Base-by-base conservation (phyloP, 1,284 basidiomycete species). In the Ceratobasidium sp. region DNA sequence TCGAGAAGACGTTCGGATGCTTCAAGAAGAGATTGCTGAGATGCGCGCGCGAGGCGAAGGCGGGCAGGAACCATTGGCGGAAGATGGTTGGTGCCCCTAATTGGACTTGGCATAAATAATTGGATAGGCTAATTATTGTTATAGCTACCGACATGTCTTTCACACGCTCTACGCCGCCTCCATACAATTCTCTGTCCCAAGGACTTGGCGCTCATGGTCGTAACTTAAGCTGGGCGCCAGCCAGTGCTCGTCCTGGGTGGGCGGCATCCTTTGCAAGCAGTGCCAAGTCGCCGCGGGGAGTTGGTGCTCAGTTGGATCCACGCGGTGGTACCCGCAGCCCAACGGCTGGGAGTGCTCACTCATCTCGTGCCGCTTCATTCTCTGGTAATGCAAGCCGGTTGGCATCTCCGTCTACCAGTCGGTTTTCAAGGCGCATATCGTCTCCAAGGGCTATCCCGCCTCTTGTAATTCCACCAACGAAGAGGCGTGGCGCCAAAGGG, bases 21-120 rank as follows among this genome's bases (percentile, higher is more conserved):
- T 92, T 54, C 86, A 87, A 68, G 86, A 87, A 73, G 91, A 94
- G 76, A 77, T 88, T 0, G 89, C 88, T 59, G 90, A 93, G 75
- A 82, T 86, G 46, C 80, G 84, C 36, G 86, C 83, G 19, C 80
- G 79, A 64, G 79, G 60, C n/a, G 60, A 64, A 50, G 60, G 60
- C 14, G 60, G 60, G 21, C 60, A 64, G 50, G 60, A 64, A 39
- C 49, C 60, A 19, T 25, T 64, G 30, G 60, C 47, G 21, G 60
- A 64, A 46, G 60, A 64, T 54, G 60, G 60, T 64, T 36, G 29
- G 50, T 52, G 5, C 30, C 29, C 25, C 4, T 54, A 9, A 19
- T 8, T 3, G 25, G 25, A 21, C 6, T 2, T n/a, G 11, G 11
- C 8, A 16, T 36, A 36, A 36, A 5, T 36, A 36, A 36, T 16